phyloP scores from a whole-genome alignment of 2,329 filamentous ascomycete genomes.

The Aspergillus transmontanensis region DNA sequence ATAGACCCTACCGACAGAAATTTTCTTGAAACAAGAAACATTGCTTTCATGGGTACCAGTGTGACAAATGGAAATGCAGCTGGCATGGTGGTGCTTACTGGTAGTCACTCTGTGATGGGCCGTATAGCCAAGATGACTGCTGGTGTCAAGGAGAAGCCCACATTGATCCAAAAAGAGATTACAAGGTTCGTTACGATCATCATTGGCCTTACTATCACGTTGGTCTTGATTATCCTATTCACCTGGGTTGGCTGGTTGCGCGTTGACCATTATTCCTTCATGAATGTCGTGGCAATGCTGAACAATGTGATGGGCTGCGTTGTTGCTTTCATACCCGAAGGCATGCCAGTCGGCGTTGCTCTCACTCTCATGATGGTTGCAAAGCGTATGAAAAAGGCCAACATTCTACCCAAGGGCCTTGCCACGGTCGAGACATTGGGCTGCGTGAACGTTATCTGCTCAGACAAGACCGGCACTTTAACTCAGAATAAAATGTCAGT shows the following conservation, averaged over 20 bases:
- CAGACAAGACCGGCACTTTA: conserved; percentile 70
- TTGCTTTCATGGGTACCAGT: conserved; percentile 76
- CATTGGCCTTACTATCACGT: conserved; percentile 65
- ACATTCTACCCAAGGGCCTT: conserved; percentile 76
- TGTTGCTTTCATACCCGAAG: conserved; percentile 78
- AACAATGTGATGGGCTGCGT: conserved; percentile 73
- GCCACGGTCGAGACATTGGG: conserved; percentile 79
- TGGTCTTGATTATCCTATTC: conserved; percentile 57
- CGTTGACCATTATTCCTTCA: conserved; percentile 67
- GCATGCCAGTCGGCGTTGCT: conserved; percentile 70
- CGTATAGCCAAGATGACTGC: conserved; percentile 74
- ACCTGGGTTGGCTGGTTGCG: conserved; percentile 69
- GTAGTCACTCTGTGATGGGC: conserved; percentile 73
- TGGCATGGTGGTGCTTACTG: conserved; percentile 72
- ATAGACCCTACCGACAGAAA: conserved; percentile 69
- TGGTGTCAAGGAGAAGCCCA: conserved; percentile 68
- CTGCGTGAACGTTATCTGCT: conserved; percentile 73
- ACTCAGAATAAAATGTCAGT: conserved; percentile 72
- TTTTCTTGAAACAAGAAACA: conserved; percentile 76
- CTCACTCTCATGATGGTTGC: conserved; percentile 75
- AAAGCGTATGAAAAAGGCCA: conserved; percentile 74
- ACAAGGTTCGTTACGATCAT: conserved; percentile 73
- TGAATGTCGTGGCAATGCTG: conserved; percentile 71
- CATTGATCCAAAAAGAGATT: conserved; percentile 72
- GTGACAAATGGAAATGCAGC: conserved; percentile 70